phyloP scores from a whole-genome alignment of 75 land plant genomes.

The Picea sitchensis region DNA sequence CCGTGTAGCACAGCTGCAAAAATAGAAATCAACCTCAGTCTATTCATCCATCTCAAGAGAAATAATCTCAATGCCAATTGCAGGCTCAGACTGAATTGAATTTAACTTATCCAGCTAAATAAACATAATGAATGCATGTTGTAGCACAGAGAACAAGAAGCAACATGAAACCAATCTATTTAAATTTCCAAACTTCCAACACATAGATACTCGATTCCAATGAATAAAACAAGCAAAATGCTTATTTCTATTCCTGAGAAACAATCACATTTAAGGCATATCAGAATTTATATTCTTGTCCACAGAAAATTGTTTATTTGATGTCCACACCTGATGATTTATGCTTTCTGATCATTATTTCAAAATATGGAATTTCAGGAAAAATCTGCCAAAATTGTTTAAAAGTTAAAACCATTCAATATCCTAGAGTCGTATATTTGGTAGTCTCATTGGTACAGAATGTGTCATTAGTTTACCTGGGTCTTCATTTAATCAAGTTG shows the following conservation, averaged over 20 bases:
- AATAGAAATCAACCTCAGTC: slow-evolving; percentile 6
- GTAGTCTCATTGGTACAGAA: not conserved
- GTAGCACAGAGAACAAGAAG: too few species aligned
- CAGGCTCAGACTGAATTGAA: not conserved
- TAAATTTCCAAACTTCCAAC: too few species aligned
- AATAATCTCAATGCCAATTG: not conserved
- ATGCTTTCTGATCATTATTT: not conserved
- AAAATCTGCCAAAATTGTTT: not conserved
- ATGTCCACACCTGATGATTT: not conserved
- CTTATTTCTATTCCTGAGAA: too few species aligned
- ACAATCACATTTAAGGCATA: too few species aligned
- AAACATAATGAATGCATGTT: too few species aligned
- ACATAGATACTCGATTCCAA: not conserved
- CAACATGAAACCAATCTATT: too few species aligned
- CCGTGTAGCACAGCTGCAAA: slow-evolving; percentile 64
- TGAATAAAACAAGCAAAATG: not conserved
- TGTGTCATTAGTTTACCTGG: not conserved
- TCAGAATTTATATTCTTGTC: not conserved
- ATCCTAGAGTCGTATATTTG: not conserved
- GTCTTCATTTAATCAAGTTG: not conserved
- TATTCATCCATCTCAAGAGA: not conserved
- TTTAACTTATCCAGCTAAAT: not conserved
- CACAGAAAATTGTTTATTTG: not conserved
- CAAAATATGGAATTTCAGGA: not conserved
- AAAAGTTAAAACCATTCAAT: not conserved